Base-by-base conservation (phyloP, 2,329 filamentous ascomycete genomes). In the Cordyceps cateniannulata region DNA sequence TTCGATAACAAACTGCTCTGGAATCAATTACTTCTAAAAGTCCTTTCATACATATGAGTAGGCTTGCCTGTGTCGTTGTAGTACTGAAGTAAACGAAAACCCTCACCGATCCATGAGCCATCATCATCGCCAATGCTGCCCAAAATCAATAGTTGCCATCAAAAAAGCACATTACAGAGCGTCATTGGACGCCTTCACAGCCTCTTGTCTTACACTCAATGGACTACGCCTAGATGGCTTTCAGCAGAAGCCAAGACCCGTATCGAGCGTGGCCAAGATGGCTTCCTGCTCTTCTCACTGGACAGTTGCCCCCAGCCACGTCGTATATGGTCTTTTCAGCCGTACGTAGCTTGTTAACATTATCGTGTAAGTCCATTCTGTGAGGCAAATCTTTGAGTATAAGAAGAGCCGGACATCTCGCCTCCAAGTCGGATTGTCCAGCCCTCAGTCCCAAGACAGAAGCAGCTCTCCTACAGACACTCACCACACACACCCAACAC, bases 141-240 rank as follows among this genome's bases (percentile, higher is more conserved):
- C 55, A 44, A 58, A 7, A 48, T 48, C 54, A 48, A 57, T 57
- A 57, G 18, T 48, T 48, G 10, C 7, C 18, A 14, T 35, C 42
- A 5, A 38, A 38, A 32, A 8, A 45, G 45, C 27, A 32, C 35
- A 14, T 9, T 5, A 44, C n/a, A 10, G 10, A 22, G 22, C 24
- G 20, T 35, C 14, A 44, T 44, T 58, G 16, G 47, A 20, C 35
- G 55, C 45, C 48, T 35, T 59, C n/a, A 22, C 20, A 45, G 56
- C 56, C 56, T 44, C 48, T 44, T 59, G 48, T 52, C 56, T 58
- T 59, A 52, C 56, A 45, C 38, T 14, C 40, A 35, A 24, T 32
- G 16, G 18, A 24, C 35, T 52, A 32, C 35, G 45, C 47, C 35
- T 50, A 27, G 5, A 40, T 42, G 32, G 55, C 47, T 58, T 58